phyloP scores from a whole-genome alignment of 192 early-diverging fungal genomes.

The Linnemannia elongata region DNA sequence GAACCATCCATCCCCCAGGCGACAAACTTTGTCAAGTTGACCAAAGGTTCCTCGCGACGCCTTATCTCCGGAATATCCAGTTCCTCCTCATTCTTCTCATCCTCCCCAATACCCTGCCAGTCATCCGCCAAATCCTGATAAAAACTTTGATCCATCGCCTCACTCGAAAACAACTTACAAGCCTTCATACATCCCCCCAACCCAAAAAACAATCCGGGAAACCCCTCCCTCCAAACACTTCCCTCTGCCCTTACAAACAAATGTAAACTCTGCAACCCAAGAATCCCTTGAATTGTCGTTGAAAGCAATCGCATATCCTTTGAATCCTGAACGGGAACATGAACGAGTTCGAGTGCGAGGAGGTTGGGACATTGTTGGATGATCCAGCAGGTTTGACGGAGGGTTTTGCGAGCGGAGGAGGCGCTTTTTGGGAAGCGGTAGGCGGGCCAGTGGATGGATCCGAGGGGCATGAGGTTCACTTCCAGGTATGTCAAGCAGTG shows the following conservation, averaged over 20 bases:
- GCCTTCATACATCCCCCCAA: neutral
- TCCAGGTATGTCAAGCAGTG: neutral
- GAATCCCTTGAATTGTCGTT: neutral
- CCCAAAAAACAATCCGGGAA: neutral
- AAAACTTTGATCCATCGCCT: neutral
- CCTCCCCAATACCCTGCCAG: neutral
- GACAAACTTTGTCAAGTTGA: neutral
- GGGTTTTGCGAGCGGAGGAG: neutral
- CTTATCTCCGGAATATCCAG: neutral
- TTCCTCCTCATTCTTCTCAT: neutral
- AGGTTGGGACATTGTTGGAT: neutral
- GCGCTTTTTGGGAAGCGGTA: neutral
- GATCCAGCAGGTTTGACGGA: constrained; percentile 2
- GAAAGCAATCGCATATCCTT: neutral
- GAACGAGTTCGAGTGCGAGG: neutral
- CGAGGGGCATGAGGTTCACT: neutral
- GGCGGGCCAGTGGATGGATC: neutral
- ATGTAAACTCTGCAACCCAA: neutral
- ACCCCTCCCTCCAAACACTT: neutral
- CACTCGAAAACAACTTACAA: neutral
- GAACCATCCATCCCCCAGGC: neutral
- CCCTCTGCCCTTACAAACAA: neutral
- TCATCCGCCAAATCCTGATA: neutral
- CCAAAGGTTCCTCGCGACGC: neutral
- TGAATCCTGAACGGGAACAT: neutral